These are phyloP conservation scores for Sutorius eximius DNA, from an alignment of 1,284 basidiomycete species.

Conservation along the genomic window DNA sequence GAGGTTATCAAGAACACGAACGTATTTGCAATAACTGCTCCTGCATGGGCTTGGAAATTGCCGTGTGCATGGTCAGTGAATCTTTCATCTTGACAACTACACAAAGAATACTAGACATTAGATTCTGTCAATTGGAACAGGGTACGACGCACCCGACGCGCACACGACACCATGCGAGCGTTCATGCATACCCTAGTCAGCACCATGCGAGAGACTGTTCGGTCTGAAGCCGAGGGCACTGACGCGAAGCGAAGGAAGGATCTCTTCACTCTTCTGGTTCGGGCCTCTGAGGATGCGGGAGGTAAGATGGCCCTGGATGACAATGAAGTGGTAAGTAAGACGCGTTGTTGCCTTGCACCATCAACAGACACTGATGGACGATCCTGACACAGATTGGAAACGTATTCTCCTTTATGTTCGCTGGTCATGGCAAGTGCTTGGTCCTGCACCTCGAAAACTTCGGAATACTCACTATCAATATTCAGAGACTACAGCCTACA, in stretches of 20 bases:
- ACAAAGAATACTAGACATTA: too few relatives aligned
- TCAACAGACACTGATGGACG: not conserved
- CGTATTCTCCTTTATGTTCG: constrained; percentile 52
- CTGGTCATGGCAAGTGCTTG: constrained; percentile 49
- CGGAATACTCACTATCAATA: not conserved
- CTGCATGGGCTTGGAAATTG: constrained; percentile 45
- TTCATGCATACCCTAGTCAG: constrained; percentile 45
- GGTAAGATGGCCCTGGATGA: constrained; percentile 46
- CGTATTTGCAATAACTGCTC: constrained; percentile 33
- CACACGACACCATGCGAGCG: constrained; percentile 30
- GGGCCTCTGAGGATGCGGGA: constrained; percentile 49
- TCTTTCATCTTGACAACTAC: not conserved
- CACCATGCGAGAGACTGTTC: constrained; percentile 38
- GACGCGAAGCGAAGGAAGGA: constrained; percentile 32
- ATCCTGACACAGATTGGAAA: constrained; percentile 47
- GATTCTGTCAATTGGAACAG: constrained; percentile 8
- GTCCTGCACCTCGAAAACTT: not conserved
- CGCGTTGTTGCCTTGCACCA: not conserved
- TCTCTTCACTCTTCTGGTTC: constrained; percentile 49
- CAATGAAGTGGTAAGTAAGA: constrained; percentile 47
- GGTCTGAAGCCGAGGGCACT: constrained; percentile 15
- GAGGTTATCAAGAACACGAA: constrained; percentile 37
- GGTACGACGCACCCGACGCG: constrained; percentile 26
- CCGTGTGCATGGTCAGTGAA: constrained; percentile 42
- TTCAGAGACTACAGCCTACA: constrained; percentile 52